Conservation (phyloP, 768 basidiomycete genomes). For the Holtermannia corniformis region DNA sequence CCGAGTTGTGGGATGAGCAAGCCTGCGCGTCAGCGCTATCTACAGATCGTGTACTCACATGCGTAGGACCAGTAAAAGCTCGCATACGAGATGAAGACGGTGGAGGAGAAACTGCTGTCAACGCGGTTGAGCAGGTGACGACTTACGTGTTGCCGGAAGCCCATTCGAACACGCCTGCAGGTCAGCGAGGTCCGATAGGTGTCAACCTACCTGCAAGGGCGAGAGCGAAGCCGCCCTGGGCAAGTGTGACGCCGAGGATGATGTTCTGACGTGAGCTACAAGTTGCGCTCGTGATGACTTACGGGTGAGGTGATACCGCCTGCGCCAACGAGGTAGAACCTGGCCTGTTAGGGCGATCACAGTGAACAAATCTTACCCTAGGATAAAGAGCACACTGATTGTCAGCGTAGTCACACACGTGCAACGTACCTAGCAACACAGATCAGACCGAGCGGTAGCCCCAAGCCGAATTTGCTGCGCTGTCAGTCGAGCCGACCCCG, state of each 20-base stretch:
- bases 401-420: background rate
- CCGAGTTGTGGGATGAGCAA: background rate
- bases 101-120: no score
- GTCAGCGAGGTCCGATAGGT: background rate
- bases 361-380: background rate
- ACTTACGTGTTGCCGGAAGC: constrained; percentile 43
- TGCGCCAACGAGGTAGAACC: constrained; percentile 34
- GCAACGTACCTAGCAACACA: background rate
- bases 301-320: constrained; percentile 19
- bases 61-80: constrained; percentile 38
- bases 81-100: constrained; percentile 38
- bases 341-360: background rate
- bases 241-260: constrained; percentile 65
- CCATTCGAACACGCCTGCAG: constrained; percentile 45
- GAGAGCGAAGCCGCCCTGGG: constrained; percentile 74
- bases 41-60: constrained; percentile 7
- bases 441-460: background rate
- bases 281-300: background rate
- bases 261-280: constrained; percentile 17
- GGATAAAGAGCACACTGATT: background rate
- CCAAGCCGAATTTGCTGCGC: no score
- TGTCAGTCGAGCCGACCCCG: no score
- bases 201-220: constrained; percentile 61
- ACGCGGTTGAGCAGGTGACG: no score
- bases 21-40: background rate